Base-by-base conservation (phyloP, 306 rosid genomes). In the Cucurbita moschata region DNA sequence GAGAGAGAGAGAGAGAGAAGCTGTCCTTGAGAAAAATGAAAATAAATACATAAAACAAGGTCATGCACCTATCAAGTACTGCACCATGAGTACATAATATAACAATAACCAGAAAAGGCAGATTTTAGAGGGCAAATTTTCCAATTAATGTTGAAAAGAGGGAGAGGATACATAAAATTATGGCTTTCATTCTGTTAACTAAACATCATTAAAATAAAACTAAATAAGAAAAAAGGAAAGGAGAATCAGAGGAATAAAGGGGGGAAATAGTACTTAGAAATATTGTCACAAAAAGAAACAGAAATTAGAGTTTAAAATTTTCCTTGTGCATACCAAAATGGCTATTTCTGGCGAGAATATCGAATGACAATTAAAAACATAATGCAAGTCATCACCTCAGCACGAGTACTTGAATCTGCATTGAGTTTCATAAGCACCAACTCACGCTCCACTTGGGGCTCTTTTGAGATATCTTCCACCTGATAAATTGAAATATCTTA, bases 381-480 rank as follows among this genome's bases (percentile, higher is more conserved):
- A 74, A 51, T 69, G 30, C 55, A 50, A 58, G 69, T 53, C n/a
- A 11, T 80, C 77, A 83, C 90, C 90, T 86, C 90, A 14, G 86
- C 79, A 67, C 77, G 79, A 30, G 70, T 78, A 54, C 72, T 80
- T 47, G 85, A 82, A 78, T 84, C 86, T 68, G 90, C 86, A 73
- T 82, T 76, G n/a, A 86, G 87, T 78, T 86, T 86, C 75, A 86
- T 76, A 67, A 86, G 90, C 88, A 86, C 80, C 77, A 84, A 47
- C 68, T 86, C 90, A 19, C 88, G 88, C 69, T 86, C 90, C 50
- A 86, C 90, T 23, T 86, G 90, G 10, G 86, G 75, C 72, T 81
- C 86, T 73, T 79, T 82, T 78, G 90, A 86, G 75, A 86, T 81
- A 80, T 86, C 88, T 76, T 86, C 87, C 13, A 86, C 90, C 90